Base-by-base conservation (phyloP, 805 yeast species). In the Metschnikowia henanensis region DNA sequence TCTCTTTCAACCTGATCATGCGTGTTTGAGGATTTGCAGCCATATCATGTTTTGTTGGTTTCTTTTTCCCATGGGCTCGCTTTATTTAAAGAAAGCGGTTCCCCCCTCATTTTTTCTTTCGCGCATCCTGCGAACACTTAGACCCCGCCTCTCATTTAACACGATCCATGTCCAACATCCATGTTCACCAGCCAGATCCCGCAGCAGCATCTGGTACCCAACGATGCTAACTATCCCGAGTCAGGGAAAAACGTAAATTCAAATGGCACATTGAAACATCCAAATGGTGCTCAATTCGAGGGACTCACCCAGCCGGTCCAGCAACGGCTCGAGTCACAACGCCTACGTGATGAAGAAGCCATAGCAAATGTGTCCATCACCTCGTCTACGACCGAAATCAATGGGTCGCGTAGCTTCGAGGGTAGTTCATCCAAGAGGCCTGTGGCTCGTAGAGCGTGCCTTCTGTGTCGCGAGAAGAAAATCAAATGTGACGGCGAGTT, bases 401-500 rank as follows among this genome's bases (percentile, higher is more conserved):
- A 10, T 7, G 25, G 25, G 25, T 9, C 6, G 9, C 9, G 9
- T 9, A 6, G 6, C 9, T 22, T 9, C 6, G 6, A 6, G 9
- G 9, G 9, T 13, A 16, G 12, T 17, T 7, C 32, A 17, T n/a
- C 13, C 6, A 51, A 43, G 46, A 62, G 81, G 19, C 66, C 74
- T 5, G 86, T 81, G 2, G 83, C 85, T 0, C 68, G 76, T 45
- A 65, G 82, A 36, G 87, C 87, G 0, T 81, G 87, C 57, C 63
- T 82, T 5, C 70, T 80, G 4, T 81, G 87, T 47, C 75, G 87
- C 31, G 84, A 79, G 52, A 80, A 78, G 63, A 81, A 82, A 53
- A 71, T 81, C 49, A 81, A 80, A 51, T 81, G 87, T 60, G 85
- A 81, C 51, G 87, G 87, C 12, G 85, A 80, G 51, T 18, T 38